Conservation (phyloP, 176 grass and related monocot species). For the Luzula sylvatica region DNA sequence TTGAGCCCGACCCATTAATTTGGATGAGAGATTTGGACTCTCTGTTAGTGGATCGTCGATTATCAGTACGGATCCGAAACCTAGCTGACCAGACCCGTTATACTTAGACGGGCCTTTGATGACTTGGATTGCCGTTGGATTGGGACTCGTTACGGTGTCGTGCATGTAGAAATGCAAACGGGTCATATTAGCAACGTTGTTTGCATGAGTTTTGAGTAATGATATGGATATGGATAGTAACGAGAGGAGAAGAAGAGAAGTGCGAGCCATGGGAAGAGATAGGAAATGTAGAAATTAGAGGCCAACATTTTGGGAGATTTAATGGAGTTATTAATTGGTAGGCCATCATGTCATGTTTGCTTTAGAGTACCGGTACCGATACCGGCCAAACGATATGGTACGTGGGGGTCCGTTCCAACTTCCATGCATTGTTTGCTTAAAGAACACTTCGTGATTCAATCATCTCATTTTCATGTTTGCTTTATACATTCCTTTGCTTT, state of each 20-base stretch:
- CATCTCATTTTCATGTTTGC: no score
- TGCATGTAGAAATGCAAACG: constrained; percentile 55
- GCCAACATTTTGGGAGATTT: no score
- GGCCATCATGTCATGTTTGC: no score
- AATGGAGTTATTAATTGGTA: no score
- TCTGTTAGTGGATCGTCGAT: constrained; percentile 41
- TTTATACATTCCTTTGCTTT: no score
- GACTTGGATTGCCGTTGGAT: constrained; percentile 16
- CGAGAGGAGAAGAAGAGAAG: constrained; percentile 3
- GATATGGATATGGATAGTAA: background rate
- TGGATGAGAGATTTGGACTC: constrained; percentile 2
- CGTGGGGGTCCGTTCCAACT: no score
- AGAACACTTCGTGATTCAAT: no score
- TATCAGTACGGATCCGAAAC: constrained; percentile 31
- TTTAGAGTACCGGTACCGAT: no score
- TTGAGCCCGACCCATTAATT: constrained; percentile 26
- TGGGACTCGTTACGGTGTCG: constrained; percentile 23
- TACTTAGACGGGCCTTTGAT: constrained; percentile 6
- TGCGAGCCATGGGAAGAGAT: background rate
- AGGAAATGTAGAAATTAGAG: no score
- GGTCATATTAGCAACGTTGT: background rate
- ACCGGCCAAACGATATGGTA: no score
- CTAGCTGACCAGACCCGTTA: background rate
- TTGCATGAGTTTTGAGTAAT: background rate
- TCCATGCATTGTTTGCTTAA: no score